Evolutionary conservation across 2,329 filamentous ascomycete genomes (phyloP), one percentile per base, ranked within the genome.

Genomic region (Rhynchosporium graminicola): DNA sequence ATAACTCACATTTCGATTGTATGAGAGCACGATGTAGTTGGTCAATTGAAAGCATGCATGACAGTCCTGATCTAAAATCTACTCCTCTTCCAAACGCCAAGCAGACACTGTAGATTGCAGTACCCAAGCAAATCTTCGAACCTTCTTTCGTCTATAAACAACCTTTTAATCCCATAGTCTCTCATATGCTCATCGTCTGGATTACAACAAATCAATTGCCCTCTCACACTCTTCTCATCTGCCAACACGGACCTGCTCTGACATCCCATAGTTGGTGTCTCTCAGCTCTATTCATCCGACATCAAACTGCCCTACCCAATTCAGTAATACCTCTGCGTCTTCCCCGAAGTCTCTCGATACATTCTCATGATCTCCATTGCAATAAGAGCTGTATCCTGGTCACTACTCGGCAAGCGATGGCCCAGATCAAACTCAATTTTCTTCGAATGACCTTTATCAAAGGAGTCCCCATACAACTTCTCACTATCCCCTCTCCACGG

Each of bases 381-480:
- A 61, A 71, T 63, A 46, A 62, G 59, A 33, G 55, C 59, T 4
- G 68, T 71, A 40, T 70, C 64, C 8, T 60, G 61, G 20, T 67
- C 61, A 10, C 55, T 33, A 5, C 55, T 62, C n/a, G 70, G 70
- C 13, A 71, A 46, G 0, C 66, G 63, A 62, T 71, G 70, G 4
- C 68, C 66, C 56, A 68, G 20, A 33, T 63, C 62, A 57, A 70
- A 69, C 62, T 70, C 67, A n/a, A 70, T 40, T 47, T 65, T 60
- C 15, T 40, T 62, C 42, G 65, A 58, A 15, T 28, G 65, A 20
- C 57, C 54, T 40, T 48, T 43, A 55, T 69, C 64, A 61, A 66
- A 70, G 59, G 61, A 61, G 2, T 62, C 59, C 5, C 54, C 55
- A 42, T 54, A 69, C 29, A 71, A 43, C 20, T 51, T 50, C 13